phyloP scores from a whole-genome alignment of 176 grass and related monocot species.

The Juncus effusus region DNA sequence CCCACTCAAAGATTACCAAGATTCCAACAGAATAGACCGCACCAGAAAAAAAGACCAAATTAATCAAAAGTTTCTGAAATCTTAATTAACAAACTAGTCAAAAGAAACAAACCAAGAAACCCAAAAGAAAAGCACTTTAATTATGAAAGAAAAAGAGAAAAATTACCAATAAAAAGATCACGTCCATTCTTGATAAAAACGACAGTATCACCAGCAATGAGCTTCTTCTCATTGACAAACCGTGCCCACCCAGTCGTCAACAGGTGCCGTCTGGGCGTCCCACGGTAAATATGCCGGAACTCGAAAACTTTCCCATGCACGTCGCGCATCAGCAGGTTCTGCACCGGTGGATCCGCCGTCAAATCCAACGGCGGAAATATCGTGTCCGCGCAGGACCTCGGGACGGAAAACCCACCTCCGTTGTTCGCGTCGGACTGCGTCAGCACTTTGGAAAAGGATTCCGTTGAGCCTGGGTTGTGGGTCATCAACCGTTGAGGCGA shows the following conservation, averaged over 20 bases:
- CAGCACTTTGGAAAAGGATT: slow-evolving; percentile 46
- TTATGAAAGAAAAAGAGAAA: neutral
- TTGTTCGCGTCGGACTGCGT: slow-evolving; percentile 89
- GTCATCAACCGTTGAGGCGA: neutral
- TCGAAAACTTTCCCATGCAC: slow-evolving; percentile 13
- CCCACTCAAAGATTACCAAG: slow-evolving; percentile 4
- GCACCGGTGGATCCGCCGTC: slow-evolving; percentile 41
- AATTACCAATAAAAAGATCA: slow-evolving; percentile 15
- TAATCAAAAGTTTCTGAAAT: neutral
- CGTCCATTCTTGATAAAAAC: slow-evolving; percentile 43
- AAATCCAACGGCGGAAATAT: slow-evolving; percentile 63
- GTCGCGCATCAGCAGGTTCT: slow-evolving; percentile 45
- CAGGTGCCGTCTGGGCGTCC: slow-evolving; percentile 69
- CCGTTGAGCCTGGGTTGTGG: no score
- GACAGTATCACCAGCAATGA: slow-evolving; percentile 46
- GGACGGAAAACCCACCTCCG: slow-evolving; percentile 73
- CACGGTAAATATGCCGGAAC: slow-evolving; percentile 80
- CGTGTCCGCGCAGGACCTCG: slow-evolving; percentile 54
- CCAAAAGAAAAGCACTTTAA: neutral
- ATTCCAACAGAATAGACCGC: neutral
- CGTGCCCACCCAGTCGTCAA: slow-evolving; percentile 78
- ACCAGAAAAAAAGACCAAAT: neutral
- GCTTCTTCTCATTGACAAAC: slow-evolving; percentile 77
- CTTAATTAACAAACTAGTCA: neutral
- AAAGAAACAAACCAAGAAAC: neutral